Conservation (phyloP, 2,329 filamentous ascomycete species). For the Metarhizium humberi region DNA sequence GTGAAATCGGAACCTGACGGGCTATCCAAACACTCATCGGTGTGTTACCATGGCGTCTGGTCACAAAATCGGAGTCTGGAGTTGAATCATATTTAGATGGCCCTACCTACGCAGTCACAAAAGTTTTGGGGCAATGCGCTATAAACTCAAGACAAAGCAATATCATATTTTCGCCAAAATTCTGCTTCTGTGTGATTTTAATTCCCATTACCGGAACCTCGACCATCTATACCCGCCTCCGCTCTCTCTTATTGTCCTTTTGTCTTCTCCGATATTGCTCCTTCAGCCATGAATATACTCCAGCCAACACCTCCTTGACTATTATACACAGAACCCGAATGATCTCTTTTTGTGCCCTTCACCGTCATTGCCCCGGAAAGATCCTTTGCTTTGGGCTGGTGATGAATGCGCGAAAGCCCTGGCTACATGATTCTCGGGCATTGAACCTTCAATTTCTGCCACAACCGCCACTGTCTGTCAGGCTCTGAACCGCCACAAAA, state of each 20-base stretch:
- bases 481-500: not conserved
- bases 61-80: not conserved
- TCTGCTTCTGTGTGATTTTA: not conserved
- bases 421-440: not conserved
- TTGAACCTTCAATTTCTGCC: not conserved
- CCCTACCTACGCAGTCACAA: not conserved
- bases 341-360: not conserved
- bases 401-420: not conserved
- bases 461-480: not conserved
- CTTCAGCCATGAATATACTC: not conserved
- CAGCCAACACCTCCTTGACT: not conserved
- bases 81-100: not conserved
- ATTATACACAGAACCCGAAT: not conserved
- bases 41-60: not conserved
- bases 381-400: not conserved
- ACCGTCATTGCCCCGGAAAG: not conserved
- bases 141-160: not conserved
- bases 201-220: not conserved
- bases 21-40: not conserved
- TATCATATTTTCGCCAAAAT: not conserved
- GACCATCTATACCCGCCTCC: not conserved
- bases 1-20: not conserved
- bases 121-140: not conserved
- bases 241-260: not conserved
- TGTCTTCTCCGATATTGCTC: not conserved